phyloP scores from a whole-genome alignment of 495 filamentous ascomycete genomes.

The Platismatia glauca region DNA sequence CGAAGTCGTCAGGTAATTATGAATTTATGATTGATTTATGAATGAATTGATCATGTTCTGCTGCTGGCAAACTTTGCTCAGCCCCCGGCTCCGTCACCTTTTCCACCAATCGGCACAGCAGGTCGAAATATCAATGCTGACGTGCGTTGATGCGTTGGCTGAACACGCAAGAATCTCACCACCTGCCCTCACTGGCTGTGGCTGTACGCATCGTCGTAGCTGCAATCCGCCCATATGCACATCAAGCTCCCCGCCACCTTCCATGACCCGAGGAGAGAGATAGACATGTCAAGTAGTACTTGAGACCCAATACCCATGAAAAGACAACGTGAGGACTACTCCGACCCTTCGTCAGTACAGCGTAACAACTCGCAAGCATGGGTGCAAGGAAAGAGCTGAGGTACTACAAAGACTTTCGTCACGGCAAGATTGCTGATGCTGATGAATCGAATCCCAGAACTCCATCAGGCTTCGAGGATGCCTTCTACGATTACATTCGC shows the following conservation, averaged over 20 bases:
- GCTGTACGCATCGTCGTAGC: too few species aligned
- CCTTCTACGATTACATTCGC: constrained; percentile 3
- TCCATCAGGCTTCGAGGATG: not conserved
- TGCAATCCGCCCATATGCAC: not conserved
- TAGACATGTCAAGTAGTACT: too few species aligned
- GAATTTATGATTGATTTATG: too few species aligned
- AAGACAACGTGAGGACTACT: not conserved
- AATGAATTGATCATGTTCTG: not conserved
- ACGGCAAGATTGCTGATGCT: not conserved
- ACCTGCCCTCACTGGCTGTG: not conserved
- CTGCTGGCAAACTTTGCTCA: not conserved
- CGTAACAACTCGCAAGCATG: not conserved
- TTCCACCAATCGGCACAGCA: not conserved
- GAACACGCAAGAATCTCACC: not conserved
- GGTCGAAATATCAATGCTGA: not conserved
- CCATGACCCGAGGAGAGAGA: too few species aligned
- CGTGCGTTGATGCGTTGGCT: not conserved
- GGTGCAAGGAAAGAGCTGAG: not conserved
- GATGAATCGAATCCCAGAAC: not conserved
- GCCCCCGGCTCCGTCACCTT: not conserved
- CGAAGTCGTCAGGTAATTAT: not conserved
- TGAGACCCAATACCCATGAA: not conserved
- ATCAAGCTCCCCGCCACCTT: not conserved
- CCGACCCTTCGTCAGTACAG: not conserved
- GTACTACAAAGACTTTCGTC: not conserved